phyloP scores from a whole-genome alignment of 192 early-diverging fungal genomes.

The Rhizoclosmatium sp. region DNA sequence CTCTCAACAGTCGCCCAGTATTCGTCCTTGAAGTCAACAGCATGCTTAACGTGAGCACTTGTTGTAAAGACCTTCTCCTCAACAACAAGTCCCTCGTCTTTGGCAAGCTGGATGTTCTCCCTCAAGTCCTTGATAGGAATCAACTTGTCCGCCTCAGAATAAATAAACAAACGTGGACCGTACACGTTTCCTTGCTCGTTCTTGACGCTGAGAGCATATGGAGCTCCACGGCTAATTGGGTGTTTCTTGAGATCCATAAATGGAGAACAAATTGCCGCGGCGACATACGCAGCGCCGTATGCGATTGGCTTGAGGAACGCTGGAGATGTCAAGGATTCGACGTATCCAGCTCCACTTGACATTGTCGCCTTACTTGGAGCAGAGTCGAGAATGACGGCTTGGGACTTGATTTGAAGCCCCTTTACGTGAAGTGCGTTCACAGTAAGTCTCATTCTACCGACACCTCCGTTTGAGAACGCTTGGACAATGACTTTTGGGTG shows the following conservation, averaged over 20 bases:
- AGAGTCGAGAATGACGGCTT: slow-evolving; percentile 1
- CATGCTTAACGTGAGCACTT: slow-evolving; percentile 19
- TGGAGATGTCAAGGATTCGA: background rate
- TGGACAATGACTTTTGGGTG: slow-evolving; percentile 11
- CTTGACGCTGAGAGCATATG: background rate
- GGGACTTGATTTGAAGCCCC: background rate
- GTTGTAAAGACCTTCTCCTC: slow-evolving; percentile 10
- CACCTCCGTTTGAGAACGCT: slow-evolving; percentile 21
- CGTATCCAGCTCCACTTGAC: background rate
- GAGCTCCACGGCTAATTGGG: background rate
- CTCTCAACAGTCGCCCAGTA: slow-evolving; percentile 10
- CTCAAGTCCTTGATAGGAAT: background rate
- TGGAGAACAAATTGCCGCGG: background rate
- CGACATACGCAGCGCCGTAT: background rate
- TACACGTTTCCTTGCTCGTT: slow-evolving; percentile 18
- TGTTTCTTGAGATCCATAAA: background rate
- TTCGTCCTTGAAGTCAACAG: slow-evolving; percentile 5
- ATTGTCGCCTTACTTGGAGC: background rate
- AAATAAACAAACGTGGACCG: slow-evolving; percentile 19
- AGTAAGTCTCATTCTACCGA: background rate
- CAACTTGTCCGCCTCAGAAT: slow-evolving; percentile 8
- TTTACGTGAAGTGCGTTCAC: background rate
- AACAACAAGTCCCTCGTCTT: slow-evolving; percentile 7
- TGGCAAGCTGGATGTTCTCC: background rate
- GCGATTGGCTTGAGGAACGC: background rate